Evolutionary conservation across 805 yeast species (phyloP), one percentile per base, ranked within the genome.

Genomic region (Ogataea philodendri): DNA sequence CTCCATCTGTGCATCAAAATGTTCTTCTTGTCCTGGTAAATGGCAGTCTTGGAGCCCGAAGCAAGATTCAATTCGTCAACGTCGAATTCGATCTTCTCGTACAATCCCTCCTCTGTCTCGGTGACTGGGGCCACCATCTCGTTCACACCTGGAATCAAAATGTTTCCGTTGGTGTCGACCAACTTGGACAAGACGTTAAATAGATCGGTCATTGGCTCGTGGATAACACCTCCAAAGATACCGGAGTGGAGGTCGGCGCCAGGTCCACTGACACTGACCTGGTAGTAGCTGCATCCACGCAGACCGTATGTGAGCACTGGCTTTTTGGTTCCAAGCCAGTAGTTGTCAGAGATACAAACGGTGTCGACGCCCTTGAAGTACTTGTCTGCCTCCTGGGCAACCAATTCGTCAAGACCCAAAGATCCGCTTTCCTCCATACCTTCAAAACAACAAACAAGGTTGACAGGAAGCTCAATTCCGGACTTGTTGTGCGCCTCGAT

Each of bases 401-500:
- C 83, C 54, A 93, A 74, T 22, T 69, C 78, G 50, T 90, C 98
- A 47, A 93, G 74, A 22, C 97, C 97, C 32, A 86, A 64, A 21
- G 96, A 87, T 15, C 99, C 99, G 46, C 89, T 80, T 67, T 93
- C 99, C 67, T 93, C 99, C 99, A 93, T 93, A 44, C 98, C 97
- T 67, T 93, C 99, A 55, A 93, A 93, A 64, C 96, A 87, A 59
- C 84, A 82, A 32, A 88, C 75, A 52, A 93, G 65, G 67, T 93
- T 93, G 45, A 93, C 97, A 13, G 99, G 99, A 40, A 93, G 72
- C 46, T 89, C 96, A 55, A 85, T 56, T 14, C 86, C 88, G 39
- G 86, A 74, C 49, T 79, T 84, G 39, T 73, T 79, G 66, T 93
- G 97, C 10, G 98, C 97, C 66, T 89, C 84, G 26, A 93, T 71